A percentile compares a stretch with the other conserved stretches of the same genome.
Conservation (phyloP, 306 rosid genomes). For the Quercus cerris region DNA sequence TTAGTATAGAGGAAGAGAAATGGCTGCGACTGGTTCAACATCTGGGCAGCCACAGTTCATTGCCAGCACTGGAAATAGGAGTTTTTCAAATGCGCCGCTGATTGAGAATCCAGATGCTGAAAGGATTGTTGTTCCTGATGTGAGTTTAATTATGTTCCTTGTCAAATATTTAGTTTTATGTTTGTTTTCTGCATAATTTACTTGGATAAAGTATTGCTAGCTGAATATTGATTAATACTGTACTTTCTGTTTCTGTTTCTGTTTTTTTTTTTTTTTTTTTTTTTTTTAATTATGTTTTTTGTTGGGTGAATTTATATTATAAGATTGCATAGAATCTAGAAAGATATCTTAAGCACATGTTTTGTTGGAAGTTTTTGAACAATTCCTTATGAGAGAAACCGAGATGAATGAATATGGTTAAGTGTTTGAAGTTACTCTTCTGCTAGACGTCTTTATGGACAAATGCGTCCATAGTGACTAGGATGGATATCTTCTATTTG, state of each 20-base stretch:
- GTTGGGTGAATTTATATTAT: background rate
- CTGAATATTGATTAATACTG: background rate
- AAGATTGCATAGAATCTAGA: background rate
- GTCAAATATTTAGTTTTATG: background rate
- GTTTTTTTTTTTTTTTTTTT: too few relatives aligned
- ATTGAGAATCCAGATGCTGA: slow-evolving; percentile 60
- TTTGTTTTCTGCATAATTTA: background rate
- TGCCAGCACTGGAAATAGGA: slow-evolving; percentile 67
- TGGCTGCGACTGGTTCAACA: slow-evolving; percentile 51
- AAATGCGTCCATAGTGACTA: too few relatives aligned
- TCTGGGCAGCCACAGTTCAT: slow-evolving; percentile 79
- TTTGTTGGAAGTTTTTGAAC: background rate
- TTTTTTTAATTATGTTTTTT: background rate
- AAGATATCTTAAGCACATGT: background rate
- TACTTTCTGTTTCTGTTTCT: background rate
- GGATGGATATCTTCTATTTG: too few relatives aligned
- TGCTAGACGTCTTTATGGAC: too few relatives aligned
- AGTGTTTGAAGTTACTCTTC: too few relatives aligned
- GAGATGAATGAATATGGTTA: background rate
- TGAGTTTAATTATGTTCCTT: slow-evolving; percentile 37
- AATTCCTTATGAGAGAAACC: background rate
- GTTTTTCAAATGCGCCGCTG: slow-evolving; percentile 62
- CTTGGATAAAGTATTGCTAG: background rate
- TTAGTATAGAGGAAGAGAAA: slow-evolving; percentile 25
- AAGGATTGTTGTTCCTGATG: slow-evolving; percentile 89